Evolutionary conservation across 1,284 basidiomycete genomes (phyloP).

Genomic region (Marasmius fiardii): DNA sequence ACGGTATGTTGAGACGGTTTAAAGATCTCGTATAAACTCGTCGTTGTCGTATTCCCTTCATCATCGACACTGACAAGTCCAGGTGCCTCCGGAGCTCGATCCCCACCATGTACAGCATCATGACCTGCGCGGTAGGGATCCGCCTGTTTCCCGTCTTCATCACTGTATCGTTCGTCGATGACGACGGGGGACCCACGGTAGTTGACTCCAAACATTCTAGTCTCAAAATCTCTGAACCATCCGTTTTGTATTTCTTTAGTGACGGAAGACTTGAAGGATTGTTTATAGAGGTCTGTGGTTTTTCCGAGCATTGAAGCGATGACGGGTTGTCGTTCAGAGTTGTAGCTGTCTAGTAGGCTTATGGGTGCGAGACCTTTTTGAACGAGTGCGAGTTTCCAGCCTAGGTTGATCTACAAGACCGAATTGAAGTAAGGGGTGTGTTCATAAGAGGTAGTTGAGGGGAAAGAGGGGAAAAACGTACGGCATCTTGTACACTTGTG

Average conservation of each 20-base stretch:
- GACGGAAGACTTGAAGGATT: neutral
- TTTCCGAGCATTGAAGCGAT: constrained; percentile 31
- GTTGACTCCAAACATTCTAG: constrained; percentile 42
- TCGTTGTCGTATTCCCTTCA: constrained; percentile 4
- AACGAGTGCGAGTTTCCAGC: constrained; percentile 39
- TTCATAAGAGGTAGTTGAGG: neutral
- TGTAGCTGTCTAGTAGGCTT: constrained; percentile 31
- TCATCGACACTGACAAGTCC: constrained; percentile 13
- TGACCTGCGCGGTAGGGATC: constrained; percentile 19
- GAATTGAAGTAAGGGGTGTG: neutral
- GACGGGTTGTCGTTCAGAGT: constrained; percentile 33
- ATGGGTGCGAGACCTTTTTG: constrained; percentile 27
- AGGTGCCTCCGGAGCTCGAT: constrained; percentile 32
- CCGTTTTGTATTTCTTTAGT: constrained; percentile 12
- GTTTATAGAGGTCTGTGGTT: constrained; percentile 17
- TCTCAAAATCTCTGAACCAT: constrained; percentile 22
- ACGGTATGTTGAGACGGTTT: constrained; percentile 22
- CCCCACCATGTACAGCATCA: constrained; percentile 23
- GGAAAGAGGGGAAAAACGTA: constrained; percentile 15
- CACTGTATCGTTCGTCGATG: constrained; percentile 28
- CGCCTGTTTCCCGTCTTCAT: no score
- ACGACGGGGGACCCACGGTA: constrained; percentile 45
- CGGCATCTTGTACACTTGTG: constrained; percentile 31
- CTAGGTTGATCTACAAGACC: constrained; percentile 39
- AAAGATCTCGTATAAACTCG: constrained; percentile 23